Evolutionary conservation across 768 basidiomycete species (phyloP).

Genomic region (Naganishia friedmannii): DNA sequence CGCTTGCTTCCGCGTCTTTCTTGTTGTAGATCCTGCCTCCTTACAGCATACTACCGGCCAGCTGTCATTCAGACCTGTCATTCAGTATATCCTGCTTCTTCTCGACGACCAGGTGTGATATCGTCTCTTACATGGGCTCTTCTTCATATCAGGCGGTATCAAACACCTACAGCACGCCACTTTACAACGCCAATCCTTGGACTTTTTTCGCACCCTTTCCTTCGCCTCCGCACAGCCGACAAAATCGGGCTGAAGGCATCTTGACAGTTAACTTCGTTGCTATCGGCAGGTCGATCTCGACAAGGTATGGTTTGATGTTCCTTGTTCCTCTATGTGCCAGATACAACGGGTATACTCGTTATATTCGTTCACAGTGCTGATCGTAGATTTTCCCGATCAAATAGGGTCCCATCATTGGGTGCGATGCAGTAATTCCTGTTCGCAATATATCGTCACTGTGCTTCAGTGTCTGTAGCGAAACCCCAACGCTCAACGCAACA

Average conservation of each 20-base stretch:
- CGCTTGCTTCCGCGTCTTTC: constrained; percentile 2
- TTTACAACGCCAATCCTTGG: not conserved
- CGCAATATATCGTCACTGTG: not conserved
- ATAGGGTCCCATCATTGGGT: not conserved
- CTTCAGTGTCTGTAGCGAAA: not conserved
- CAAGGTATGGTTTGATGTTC: too few species aligned
- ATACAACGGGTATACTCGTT: too few species aligned
- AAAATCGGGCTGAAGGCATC: not conserved
- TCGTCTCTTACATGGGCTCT: too few species aligned
- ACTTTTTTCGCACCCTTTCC: not conserved
- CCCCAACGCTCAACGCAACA: not conserved
- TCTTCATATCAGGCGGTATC: too few species aligned
- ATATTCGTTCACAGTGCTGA: not conserved
- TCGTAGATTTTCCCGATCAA: not conserved
- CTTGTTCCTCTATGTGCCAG: too few species aligned
- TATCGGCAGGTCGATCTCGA: not conserved
- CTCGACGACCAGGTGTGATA: not conserved
- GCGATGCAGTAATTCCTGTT: not conserved
- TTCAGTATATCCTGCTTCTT: not conserved
- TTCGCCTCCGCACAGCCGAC: not conserved
- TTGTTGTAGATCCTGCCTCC: constrained; percentile 1
- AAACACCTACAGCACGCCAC: not conserved
- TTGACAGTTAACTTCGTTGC: not conserved
- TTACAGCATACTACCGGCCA: not conserved
- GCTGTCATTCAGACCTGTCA: not conserved